A percentile compares a stretch with the other conserved stretches of the same genome.
phyloP scores from a whole-genome alignment of 2,329 filamentous ascomycete species.

The Fusarium nurragi region DNA sequence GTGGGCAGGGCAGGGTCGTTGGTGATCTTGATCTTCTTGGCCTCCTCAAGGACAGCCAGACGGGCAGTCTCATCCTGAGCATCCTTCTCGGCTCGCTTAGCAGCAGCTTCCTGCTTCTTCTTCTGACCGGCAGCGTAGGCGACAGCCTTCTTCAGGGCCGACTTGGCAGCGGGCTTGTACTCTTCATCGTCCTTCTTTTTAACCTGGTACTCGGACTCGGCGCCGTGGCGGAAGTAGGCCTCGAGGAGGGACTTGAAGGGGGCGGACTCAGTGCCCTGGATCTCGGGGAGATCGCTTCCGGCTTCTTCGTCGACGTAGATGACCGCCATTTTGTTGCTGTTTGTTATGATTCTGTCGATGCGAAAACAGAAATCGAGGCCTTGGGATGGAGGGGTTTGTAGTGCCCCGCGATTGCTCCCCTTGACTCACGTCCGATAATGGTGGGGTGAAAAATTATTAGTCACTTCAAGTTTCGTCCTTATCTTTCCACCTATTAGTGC shows the following conservation, averaged over 20 bases:
- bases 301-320: conserved; percentile 74
- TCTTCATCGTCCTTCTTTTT: conserved; percentile 50
- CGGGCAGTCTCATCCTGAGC: conserved; percentile 39
- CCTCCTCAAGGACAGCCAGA: conserved; percentile 40
- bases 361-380: conserved; percentile 16
- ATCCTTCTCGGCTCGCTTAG: conserved; percentile 43
- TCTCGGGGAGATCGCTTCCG: conserved; percentile 75
- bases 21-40: conserved; percentile 43
- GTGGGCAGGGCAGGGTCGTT: conserved; percentile 79
- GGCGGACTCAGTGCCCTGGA: conserved; percentile 73
- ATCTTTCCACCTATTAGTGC: conserved; percentile 14
- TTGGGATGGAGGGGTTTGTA: conserved; percentile 31
- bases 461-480: conserved; percentile 18
- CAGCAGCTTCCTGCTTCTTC: conserved; percentile 43
- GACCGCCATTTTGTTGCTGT: conserved; percentile 46
- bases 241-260: conserved; percentile 85
- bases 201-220: conserved; percentile 55
- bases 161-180: conserved; percentile 44
- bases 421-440: conserved; percentile 38
- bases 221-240: conserved; percentile 68
- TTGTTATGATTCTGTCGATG: conserved; percentile 18
- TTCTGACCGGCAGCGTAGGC: conserved; percentile 39
- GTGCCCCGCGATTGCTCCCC: conserved; percentile 31
- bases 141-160: conserved; percentile 44
- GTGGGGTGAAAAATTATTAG: conserved; percentile 37